Base-by-base conservation (phyloP, 148 eudicot species). In the Euryodendron excelsum region DNA sequence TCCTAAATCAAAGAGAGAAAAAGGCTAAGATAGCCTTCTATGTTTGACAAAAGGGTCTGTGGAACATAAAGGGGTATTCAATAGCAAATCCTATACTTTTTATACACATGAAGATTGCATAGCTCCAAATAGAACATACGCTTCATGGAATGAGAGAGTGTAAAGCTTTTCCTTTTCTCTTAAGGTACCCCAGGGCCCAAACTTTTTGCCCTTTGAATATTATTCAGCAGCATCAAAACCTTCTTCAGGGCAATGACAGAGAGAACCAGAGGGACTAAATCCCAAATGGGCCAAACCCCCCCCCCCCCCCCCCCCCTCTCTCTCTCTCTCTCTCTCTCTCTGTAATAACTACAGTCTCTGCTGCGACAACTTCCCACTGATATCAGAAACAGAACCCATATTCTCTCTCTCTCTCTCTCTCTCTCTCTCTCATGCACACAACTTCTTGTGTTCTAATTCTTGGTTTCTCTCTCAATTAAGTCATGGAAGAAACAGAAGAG, bases 401-500 rank as follows among this genome's bases (percentile, higher is more conserved):
- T 53, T 37, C 44, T 8, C 65, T 23, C 31, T 62, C 52, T 48
- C 59, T 53, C 28, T 61, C 75, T 80, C 83, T 8, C 65, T 23
- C 31, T 62, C 52, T 48, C 59, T 53, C 28, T 61, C 75, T 80
- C 83, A 70, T 72, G 61, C 75, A 75, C 28, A 68, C 58, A 83
- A 72, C 28, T n/a, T n/a, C n/a, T n/a, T n/a, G n/a, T n/a, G n/a
- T n/a, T n/a, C n/a, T n/a, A n/a, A n/a, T n/a, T 66, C 52, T 63
- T 69, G 52, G 15, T 69, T 66, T 77, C 72, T 79, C 73, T 78
- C 77, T 79, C 83, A 79, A 68, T 39, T 74, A 63, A 61, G 80
- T 63, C 33, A 92, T 90, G 97, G 97, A 92, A 80, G 87, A 91
- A 82, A 83, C 83, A 82, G 79, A 89, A 78, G 81, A 86, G 44